Conservation (phyloP, 2,329 filamentous ascomycete species). For the Xylaria sp. region DNA sequence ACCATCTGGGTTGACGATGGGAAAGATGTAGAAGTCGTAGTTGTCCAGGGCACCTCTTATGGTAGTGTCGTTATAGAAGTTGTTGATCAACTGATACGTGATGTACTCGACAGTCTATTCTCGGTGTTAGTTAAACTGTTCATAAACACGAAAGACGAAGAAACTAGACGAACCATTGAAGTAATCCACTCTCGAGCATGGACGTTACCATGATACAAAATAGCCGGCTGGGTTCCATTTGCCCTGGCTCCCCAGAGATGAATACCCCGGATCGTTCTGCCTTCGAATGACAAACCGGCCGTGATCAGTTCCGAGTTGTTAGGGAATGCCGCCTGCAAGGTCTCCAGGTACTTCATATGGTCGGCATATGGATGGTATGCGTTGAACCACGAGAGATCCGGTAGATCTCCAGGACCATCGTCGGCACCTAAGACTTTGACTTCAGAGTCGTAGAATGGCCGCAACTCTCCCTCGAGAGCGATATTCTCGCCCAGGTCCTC, state of each 20-base stretch:
- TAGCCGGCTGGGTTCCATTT: constrained; percentile 43
- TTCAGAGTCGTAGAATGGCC: constrained; percentile 26
- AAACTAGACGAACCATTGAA: constrained; percentile 23
- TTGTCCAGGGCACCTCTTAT: constrained; percentile 45
- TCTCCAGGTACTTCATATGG: constrained; percentile 44
- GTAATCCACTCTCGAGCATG: constrained; percentile 31
- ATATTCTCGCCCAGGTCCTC: constrained; percentile 33
- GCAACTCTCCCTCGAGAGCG: constrained; percentile 30
- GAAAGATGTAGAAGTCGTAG: constrained; percentile 56
- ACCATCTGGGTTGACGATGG: constrained; percentile 50
- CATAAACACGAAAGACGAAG: no score
- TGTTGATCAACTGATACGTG: constrained; percentile 42
- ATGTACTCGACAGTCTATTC: constrained; percentile 42
- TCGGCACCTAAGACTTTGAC: background rate
- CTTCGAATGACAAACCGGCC: constrained; percentile 42
- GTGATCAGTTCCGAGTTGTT: constrained; percentile 44
- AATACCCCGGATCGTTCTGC: constrained; percentile 54
- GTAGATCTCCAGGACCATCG: constrained; percentile 27
- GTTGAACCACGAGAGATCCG: constrained; percentile 45
- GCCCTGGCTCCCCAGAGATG: constrained; percentile 47
- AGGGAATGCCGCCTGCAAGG: constrained; percentile 43
- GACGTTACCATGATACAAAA: constrained; percentile 45
- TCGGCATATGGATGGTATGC: constrained; percentile 50
- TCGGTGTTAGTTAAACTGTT: constrained; percentile 7
- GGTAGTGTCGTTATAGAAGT: constrained; percentile 38